These are phyloP conservation scores for Lumnitzera littorea DNA, from an alignment of 345 rosid species.

Conservation along the genomic window DNA sequence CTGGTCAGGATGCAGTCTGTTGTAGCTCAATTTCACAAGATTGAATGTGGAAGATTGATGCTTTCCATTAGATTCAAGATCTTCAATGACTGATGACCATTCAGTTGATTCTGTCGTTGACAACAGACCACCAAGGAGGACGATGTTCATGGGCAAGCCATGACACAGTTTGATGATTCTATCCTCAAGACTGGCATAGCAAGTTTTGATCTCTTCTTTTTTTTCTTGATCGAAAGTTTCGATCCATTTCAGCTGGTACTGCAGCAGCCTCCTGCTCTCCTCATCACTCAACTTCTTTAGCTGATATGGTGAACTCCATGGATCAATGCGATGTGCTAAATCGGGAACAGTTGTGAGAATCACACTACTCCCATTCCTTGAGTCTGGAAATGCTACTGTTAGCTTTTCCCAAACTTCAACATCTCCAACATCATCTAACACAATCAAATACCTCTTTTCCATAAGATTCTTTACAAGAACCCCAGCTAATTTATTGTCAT, in stretches of 20 bases:
- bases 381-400: neutral
- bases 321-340: neutral
- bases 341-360: neutral
- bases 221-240: neutral
- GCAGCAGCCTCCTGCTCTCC: slow-evolving; percentile 2
- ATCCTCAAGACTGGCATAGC: neutral
- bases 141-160: neutral
- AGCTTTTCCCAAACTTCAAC: neutral
- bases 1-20: neutral
- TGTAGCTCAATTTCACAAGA: neutral
- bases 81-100: neutral
- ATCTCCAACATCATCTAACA: neutral
- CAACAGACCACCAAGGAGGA: neutral
- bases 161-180: neutral
- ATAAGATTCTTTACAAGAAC: neutral
- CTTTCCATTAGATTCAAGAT: neutral
- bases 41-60: neutral
- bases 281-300: neutral
- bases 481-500: neutral
- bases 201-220: neutral
- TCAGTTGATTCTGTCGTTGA: neutral
- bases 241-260: neutral
- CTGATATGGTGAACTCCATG: neutral
- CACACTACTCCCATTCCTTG: neutral
- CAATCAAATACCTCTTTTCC: slow-evolving; percentile 12